Base-by-base conservation (phyloP, 352 stramenopile species). In the Pythium rishiriense region DNA sequence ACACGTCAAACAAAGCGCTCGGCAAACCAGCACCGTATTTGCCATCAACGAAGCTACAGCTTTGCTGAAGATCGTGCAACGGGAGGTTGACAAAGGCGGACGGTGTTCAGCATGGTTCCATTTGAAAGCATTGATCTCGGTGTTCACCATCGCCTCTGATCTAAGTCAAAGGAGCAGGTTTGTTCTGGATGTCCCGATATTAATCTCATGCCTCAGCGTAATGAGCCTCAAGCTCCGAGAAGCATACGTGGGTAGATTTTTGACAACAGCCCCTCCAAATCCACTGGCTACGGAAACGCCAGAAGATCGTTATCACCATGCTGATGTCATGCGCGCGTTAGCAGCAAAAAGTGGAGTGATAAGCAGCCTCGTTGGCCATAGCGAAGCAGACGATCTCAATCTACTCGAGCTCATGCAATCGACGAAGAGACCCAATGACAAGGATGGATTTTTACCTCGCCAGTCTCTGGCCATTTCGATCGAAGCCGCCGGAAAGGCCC, bases 371-470 rank as follows among this genome's bases (percentile, higher is more conserved):
- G 10, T 57, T 4, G 21, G 22, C 9, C 39, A 46, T 31, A 46
- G 31, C 22, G n/a, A 0, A 28, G 29, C 50, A 22, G n/a, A 46
- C 26, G n/a, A 55, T 6, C 14, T 22, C 3, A 45, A 46, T 12
- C 22, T 57, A 22, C 22, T 57, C 8, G 50, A 57, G 50, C n/a
- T 57, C 46, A 11, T 57, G 35, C 31, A 57, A 19, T 31, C n/a
- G 10, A 4, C 50, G 31, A 26, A 29, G 6, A 46, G n/a, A n/a
- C 29, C 26, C 2, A 29, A 57, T 4, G 31, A 46, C 9, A 22
- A 57, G 26, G 50, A 46, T n/a, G 37, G 1, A n/a, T 6, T 21
- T n/a, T 43, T 17, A 9, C 11, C 19, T 4, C 5, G 17, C 11
- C 37, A 22, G 14, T 39, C 28, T 45, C 31, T 22, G 22, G 19